phyloP scores from a whole-genome alignment of 345 rosid genomes.

The Moricandia moricandioides region DNA sequence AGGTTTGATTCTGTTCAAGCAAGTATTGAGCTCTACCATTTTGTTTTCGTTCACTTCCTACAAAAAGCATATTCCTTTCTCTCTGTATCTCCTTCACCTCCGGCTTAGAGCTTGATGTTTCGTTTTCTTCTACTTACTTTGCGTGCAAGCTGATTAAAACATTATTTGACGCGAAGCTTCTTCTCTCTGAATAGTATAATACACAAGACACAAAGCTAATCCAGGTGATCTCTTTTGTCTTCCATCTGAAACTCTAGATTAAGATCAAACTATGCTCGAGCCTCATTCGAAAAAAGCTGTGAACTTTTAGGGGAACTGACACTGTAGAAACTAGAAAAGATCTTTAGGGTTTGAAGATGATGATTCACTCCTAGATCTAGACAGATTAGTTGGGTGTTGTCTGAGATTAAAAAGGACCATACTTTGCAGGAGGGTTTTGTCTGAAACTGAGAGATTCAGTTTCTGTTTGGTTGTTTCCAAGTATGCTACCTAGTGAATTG shows the following conservation, averaged over 20 bases:
- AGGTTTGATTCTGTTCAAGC: not conserved
- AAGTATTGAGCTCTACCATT: not conserved
- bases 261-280: no score
- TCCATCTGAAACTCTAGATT: not conserved
- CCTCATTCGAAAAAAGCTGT: not conserved
- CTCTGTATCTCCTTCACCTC: constrained; percentile 16
- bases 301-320: not conserved
- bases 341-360: not conserved
- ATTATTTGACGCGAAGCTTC: not conserved
- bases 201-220: no score
- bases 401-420: not conserved
- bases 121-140: constrained; percentile 16
- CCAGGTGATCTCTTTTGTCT: no score
- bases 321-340: not conserved
- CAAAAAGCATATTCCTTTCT: constrained; percentile 14
- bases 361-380: constrained; percentile 3
- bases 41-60: constrained; percentile 17
- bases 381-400: not conserved
- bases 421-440: constrained; percentile 2
- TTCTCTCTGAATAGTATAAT: not conserved
- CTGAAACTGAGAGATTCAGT: constrained; percentile 3
- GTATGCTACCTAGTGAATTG: constrained; percentile 74
- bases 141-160: constrained; percentile 22
- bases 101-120: constrained; percentile 24
- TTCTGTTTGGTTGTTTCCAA: constrained; percentile 40